Evolutionary conservation across 148 eudicot species (phyloP).

Genomic region (Rhododendron kiyosumense): DNA sequence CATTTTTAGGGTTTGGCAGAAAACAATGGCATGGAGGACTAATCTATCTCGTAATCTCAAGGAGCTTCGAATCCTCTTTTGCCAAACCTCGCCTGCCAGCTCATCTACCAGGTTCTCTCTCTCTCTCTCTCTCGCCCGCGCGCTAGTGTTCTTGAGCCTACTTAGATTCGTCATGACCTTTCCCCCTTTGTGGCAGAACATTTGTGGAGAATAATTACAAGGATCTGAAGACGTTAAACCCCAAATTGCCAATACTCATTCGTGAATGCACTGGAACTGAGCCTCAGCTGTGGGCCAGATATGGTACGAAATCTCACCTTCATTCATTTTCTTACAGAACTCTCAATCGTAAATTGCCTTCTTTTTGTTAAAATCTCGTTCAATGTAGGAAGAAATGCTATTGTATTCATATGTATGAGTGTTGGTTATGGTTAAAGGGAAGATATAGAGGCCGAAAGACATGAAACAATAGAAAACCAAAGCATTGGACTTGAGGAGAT

Average conservation of each 20-base stretch:
- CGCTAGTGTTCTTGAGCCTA: not conserved
- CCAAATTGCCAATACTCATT: conserved; percentile 82
- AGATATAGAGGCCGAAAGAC: not conserved
- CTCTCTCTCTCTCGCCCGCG: not conserved
- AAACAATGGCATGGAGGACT: conserved; percentile 73
- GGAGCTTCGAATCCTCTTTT: conserved; percentile 82
- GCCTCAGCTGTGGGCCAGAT: conserved; percentile 99
- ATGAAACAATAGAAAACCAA: not conserved
- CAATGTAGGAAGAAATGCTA: not conserved
- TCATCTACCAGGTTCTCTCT: conserved; percentile 65
- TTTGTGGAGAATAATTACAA: conserved; percentile 86
- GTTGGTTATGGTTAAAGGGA: not conserved
- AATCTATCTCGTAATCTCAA: conserved; percentile 67
- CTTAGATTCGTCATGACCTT: not conserved
- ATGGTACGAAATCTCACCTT: conserved; percentile 35
- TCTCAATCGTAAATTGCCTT: not conserved
- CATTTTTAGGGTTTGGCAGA: not conserved
- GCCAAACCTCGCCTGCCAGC: conserved; percentile 79
- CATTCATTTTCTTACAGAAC: not conserved
- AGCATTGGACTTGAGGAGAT: not conserved
- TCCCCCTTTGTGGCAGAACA: conserved; percentile 29
- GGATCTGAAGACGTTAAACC: conserved; percentile 79
- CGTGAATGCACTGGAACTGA: conserved; percentile 78
- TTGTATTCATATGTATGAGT: not conserved
- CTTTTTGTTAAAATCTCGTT: not conserved